phyloP scores from a whole-genome alignment of 1,139 yeast genomes.

The Pichia sp. region DNA sequence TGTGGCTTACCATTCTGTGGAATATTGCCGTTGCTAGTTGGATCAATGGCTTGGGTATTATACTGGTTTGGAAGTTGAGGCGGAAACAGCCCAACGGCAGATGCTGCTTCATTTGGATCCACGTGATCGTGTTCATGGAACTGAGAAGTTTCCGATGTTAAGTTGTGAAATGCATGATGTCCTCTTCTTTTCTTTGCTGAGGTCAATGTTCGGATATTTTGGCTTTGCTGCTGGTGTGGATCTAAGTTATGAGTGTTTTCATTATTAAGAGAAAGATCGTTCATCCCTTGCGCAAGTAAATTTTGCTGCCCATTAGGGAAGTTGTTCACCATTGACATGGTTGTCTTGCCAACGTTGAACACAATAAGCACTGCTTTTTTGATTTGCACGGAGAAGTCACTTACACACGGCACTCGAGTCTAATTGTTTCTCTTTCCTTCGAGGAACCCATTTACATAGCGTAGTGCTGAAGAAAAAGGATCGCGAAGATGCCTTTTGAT shows the following conservation, averaged over 20 bases:
- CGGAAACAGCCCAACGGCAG: conserved; percentile 26
- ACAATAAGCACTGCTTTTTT: no score
- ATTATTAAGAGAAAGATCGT: conserved; percentile 13
- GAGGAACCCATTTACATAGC: neutral
- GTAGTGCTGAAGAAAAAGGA: neutral
- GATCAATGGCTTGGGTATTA: neutral
- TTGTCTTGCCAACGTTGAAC: neutral
- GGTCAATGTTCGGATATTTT: neutral
- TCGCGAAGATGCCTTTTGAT: neutral
- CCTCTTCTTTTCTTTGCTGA: conserved; percentile 18
- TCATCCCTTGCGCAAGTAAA: conserved; percentile 16
- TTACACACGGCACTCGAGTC: neutral
- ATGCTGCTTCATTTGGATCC: conserved; percentile 33
- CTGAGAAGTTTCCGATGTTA: conserved; percentile 19
- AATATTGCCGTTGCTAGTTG: neutral
- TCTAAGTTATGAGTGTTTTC: conserved; percentile 1
- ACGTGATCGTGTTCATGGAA: conserved; percentile 18
- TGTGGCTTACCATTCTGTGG: conserved; percentile 2
- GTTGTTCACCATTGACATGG: conserved; percentile 11
- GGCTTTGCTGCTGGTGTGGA: neutral
- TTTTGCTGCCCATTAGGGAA: conserved; percentile 15
- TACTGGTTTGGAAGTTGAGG: conserved; percentile 3
- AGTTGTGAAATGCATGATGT: conserved; percentile 28
- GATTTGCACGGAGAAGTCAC: no score
- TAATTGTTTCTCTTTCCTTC: neutral